These are phyloP conservation scores for Ustanciosporium gigantosporum DNA, from an alignment of 1,284 basidiomycete species.

Conservation along the genomic window DNA sequence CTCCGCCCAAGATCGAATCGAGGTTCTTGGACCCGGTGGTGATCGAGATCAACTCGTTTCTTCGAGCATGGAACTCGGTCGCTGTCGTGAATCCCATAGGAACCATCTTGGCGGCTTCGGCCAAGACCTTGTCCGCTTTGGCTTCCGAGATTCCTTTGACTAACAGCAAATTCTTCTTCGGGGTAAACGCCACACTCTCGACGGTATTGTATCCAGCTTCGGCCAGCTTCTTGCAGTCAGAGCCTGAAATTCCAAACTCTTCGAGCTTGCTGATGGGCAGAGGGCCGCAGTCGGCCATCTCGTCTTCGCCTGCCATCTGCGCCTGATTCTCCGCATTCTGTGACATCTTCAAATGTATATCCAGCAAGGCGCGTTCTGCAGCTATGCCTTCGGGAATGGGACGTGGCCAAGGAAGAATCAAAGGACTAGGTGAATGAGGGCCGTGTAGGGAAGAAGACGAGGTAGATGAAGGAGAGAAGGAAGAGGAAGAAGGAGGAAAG, in stretches of 20 bases:
- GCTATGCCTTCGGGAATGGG: too few species aligned
- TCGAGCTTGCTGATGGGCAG: constrained; percentile 53
- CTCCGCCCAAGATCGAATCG: constrained; percentile 92
- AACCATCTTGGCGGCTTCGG: constrained; percentile 91
- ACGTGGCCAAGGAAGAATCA: too few species aligned
- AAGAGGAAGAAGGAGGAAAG: too few species aligned
- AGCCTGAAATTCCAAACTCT: constrained; percentile 84
- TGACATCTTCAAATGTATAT: too few species aligned
- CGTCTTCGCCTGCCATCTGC: constrained; percentile 32
- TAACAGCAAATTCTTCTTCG: constrained; percentile 85
- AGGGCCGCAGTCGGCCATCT: constrained; percentile 46
- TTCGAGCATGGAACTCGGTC: constrained; percentile 87
- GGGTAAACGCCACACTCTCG: constrained; percentile 94
- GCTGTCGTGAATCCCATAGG: constrained; percentile 98
- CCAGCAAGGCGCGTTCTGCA: too few species aligned
- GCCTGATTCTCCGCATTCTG: constrained; percentile 23
- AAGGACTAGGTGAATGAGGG: too few species aligned
- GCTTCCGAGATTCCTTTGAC: constrained; percentile 98
- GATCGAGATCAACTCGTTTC: constrained; percentile 95
- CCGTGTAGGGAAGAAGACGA: too few species aligned
- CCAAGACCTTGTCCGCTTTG: constrained; percentile 95
- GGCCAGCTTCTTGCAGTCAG: constrained; percentile 94
- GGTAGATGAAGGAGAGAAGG: too few species aligned
- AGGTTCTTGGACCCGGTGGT: constrained; percentile 95
- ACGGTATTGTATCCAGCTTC: constrained; percentile 92